phyloP scores from a whole-genome alignment of 441 rosid genomes.

The Pelargonium australe region DNA sequence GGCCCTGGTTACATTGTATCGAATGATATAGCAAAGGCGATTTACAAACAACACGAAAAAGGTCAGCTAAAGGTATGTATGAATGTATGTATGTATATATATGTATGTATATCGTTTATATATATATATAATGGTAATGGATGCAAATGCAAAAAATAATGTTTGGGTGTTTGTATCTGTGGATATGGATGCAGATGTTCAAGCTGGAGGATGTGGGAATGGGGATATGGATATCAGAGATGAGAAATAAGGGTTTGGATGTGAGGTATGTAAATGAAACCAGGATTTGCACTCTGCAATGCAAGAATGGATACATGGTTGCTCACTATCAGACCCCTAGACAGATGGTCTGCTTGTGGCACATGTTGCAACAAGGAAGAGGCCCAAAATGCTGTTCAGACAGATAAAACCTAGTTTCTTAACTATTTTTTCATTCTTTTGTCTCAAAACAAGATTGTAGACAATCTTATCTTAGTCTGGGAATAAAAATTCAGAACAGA shows the following conservation, averaged over 20 bases:
- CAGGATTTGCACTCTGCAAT: conserved; percentile 49
- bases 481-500: too few relatives aligned
- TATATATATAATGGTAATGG: too few relatives aligned
- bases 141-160: background rate
- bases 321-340: conserved; percentile 68
- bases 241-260: conserved; percentile 25
- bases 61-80: conserved; percentile 27
- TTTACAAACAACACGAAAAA: conserved; percentile 16
- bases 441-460: too few relatives aligned
- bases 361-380: conserved; percentile 36
- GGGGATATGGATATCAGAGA: conserved; percentile 62
- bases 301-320: conserved; percentile 53
- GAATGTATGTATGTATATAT: background rate
- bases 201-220: conserved; percentile 76
- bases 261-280: conserved; percentile 45
- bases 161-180: too few relatives aligned
- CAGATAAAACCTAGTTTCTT: background rate
- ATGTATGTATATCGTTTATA: too few relatives aligned
- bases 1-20: conserved; percentile 70
- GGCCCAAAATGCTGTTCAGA: conserved; percentile 21
- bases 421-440: too few relatives aligned
- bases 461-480: too few relatives aligned
- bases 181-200: conserved; percentile 45
- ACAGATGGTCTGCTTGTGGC: conserved; percentile 69
- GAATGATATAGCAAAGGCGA: conserved; percentile 41